These are phyloP conservation scores for Lepidium sativum DNA, from an alignment of 345 rosid species.

Conservation along the genomic window DNA sequence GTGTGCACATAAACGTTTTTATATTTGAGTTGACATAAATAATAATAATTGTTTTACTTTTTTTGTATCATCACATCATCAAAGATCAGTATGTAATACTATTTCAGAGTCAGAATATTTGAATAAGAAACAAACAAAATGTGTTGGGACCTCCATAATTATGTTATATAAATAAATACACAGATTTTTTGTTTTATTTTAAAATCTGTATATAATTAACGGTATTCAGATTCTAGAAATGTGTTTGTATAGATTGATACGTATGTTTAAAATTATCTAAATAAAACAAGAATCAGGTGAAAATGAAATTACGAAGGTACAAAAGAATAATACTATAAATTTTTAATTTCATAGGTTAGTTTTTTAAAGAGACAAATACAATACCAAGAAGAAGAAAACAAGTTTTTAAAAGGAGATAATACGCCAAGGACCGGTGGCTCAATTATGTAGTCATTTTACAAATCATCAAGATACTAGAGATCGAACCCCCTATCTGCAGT, in stretches of 20 bases:
- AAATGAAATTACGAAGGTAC: slow-evolving; percentile 13
- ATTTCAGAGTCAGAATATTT: slow-evolving; percentile 15
- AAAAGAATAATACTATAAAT: not conserved
- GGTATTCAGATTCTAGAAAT: not conserved
- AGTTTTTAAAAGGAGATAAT: not conserved
- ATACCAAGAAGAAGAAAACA: not conserved
- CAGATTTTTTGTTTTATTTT: not conserved
- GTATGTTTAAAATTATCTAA: not conserved
- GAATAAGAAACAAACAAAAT: slow-evolving; percentile 17
- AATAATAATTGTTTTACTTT: not conserved
- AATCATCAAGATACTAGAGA: too few relatives aligned
- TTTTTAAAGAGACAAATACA: too few relatives aligned
- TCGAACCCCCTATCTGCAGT: too few relatives aligned
- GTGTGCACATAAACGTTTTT: slow-evolving; percentile 4
- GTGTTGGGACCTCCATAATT: slow-evolving; percentile 9
- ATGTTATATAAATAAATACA: not conserved
- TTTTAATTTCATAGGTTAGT: too few relatives aligned
- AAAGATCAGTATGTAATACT: slow-evolving; percentile 6
- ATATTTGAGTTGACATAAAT: slow-evolving; percentile 21
- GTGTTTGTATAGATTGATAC: slow-evolving; percentile 9
- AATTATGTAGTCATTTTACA: too few relatives aligned
- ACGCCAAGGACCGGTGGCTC: too few relatives aligned
- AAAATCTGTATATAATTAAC: not conserved
- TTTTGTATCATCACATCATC: slow-evolving; percentile 26
- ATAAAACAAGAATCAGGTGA: slow-evolving; percentile 24